These are phyloP conservation scores for Wickerhamomyces mucosus DNA, from an alignment of 805 yeast genomes.

Conservation along the genomic window DNA sequence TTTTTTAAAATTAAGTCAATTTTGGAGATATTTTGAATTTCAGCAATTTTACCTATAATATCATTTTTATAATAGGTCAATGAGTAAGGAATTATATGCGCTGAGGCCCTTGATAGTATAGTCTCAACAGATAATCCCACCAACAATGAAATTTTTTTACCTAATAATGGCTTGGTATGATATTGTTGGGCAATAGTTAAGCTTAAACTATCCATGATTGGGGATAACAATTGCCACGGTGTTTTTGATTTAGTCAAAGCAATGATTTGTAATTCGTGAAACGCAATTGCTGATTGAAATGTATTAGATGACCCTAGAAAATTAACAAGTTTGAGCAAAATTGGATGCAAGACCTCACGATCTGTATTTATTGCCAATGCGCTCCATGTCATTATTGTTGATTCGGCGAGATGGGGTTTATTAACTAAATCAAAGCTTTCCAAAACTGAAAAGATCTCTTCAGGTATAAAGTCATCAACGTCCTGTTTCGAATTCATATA, in stretches of 20 bases:
- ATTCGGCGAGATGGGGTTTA: conserved; percentile 41
- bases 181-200: conserved; percentile 49
- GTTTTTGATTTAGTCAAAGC: conserved; percentile 50
- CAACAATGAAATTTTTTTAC: conserved; percentile 52
- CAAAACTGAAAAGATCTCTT: conserved; percentile 31
- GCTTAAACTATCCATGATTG: conserved; percentile 67
- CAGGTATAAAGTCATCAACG: conserved; percentile 34
- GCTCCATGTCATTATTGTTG: conserved; percentile 52
- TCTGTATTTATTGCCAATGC: conserved; percentile 51
- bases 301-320: conserved; percentile 55
- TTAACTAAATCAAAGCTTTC: conserved; percentile 32
- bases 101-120: conserved; percentile 60
- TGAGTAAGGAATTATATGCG: conserved; percentile 68
- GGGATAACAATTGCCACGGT: conserved; percentile 73
- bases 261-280: conserved; percentile 49
- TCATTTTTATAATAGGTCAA: conserved; percentile 57
- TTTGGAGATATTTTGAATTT: conserved; percentile 34
- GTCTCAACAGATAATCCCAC: conserved; percentile 52
- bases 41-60: conserved; percentile 53
- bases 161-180: conserved; percentile 39
- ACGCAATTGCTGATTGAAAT: conserved; percentile 60
- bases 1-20: conserved; percentile 38
- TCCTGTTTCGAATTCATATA: conserved; percentile 32
- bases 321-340: conserved; percentile 56
- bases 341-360: conserved; percentile 60